phyloP scores from a whole-genome alignment of 176 grass and related monocot genomes.

The Neostapfia colusana region DNA sequence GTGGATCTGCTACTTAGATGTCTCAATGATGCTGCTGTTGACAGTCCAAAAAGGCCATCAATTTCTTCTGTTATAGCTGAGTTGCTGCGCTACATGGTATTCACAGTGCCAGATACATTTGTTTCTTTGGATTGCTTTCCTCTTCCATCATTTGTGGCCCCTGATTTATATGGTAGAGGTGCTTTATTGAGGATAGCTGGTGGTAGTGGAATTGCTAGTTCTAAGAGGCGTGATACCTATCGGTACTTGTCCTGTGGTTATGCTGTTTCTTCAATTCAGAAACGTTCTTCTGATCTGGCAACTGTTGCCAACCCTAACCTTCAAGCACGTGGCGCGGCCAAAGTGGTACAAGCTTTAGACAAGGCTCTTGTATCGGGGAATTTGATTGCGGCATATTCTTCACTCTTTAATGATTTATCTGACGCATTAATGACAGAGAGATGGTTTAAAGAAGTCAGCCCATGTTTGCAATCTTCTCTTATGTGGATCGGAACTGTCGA shows the following conservation, averaged over 20 bases:
- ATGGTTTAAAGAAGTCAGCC: constrained; percentile 96
- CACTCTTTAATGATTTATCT: constrained; percentile 92
- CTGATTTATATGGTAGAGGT: constrained; percentile 71
- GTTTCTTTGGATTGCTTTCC: constrained; percentile 98
- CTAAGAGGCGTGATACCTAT: constrained; percentile 70
- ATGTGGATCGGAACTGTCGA: constrained; percentile 94
- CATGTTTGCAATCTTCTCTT: constrained; percentile 85
- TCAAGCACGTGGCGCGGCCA: constrained; percentile 76
- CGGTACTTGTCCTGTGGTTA: constrained; percentile 86
- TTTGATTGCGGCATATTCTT: constrained; percentile 69
- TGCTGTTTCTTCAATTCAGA: constrained; percentile 79
- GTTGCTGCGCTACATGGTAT: constrained; percentile 80
- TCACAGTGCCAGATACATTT: constrained; percentile 91
- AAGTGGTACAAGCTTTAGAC: constrained; percentile 93
- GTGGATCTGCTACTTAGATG: constrained; percentile 68
- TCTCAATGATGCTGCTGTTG: constrained; percentile 59
- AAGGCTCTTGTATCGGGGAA: constrained; percentile 72
- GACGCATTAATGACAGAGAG: constrained; percentile 82
- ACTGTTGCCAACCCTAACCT: constrained; percentile 79
- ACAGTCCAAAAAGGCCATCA: constrained; percentile 62
- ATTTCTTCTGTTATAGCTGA: constrained; percentile 67
- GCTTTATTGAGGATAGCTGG: constrained; percentile 64
- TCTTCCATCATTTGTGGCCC: constrained; percentile 68
- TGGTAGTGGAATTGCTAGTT: constrained; percentile 56
- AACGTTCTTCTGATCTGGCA: constrained; percentile 67